Percentiles rank a stretch among this genome's conserved stretches.
Evolutionary conservation across 768 basidiomycete genomes (phyloP).

Genomic region (Boletus insuetus): DNA sequence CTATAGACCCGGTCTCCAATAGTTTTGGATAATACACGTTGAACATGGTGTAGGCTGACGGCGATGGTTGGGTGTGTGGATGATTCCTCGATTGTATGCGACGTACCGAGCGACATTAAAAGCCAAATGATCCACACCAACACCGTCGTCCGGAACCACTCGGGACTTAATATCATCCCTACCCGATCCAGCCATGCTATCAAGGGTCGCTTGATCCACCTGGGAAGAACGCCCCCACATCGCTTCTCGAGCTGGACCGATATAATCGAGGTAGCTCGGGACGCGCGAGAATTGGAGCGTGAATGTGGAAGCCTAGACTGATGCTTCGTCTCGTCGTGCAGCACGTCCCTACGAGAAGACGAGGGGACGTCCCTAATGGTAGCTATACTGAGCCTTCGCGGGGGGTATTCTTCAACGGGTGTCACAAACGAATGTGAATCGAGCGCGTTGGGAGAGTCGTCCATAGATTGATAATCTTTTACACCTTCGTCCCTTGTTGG

Average conservation of each 20-base stretch:
- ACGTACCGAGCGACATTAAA: conserved; percentile 70
- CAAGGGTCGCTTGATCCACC: conserved; percentile 56
- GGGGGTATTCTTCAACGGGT: conserved; percentile 27
- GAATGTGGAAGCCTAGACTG: neutral
- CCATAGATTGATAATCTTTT: conserved; percentile 29
- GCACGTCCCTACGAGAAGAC: conserved; percentile 7
- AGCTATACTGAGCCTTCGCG: conserved; percentile 22
- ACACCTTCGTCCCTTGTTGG: conserved; percentile 17
- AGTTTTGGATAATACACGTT: conserved; percentile 89
- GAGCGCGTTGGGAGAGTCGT: conserved; percentile 29
- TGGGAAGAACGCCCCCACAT: conserved; percentile 46
- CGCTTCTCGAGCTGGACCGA: conserved; percentile 39
- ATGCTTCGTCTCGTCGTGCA: conserved; percentile 19
- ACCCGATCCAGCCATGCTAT: conserved; percentile 69
- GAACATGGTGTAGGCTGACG: conserved; percentile 84
- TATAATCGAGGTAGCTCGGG: conserved; percentile 38
- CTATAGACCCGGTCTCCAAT: conserved; percentile 52
- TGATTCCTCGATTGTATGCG: neutral
- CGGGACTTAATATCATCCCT: conserved; percentile 64
- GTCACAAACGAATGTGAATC: conserved; percentile 24
- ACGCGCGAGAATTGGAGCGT: conserved; percentile 3
- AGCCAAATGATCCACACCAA: conserved; percentile 81
- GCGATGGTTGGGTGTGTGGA: neutral
- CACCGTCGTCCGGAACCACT: conserved; percentile 75
- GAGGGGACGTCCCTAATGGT: conserved; percentile 30